Evolutionary conservation across 768 basidiomycete genomes (phyloP).

Genomic region (Rhodosporidiobolus sp.): DNA sequence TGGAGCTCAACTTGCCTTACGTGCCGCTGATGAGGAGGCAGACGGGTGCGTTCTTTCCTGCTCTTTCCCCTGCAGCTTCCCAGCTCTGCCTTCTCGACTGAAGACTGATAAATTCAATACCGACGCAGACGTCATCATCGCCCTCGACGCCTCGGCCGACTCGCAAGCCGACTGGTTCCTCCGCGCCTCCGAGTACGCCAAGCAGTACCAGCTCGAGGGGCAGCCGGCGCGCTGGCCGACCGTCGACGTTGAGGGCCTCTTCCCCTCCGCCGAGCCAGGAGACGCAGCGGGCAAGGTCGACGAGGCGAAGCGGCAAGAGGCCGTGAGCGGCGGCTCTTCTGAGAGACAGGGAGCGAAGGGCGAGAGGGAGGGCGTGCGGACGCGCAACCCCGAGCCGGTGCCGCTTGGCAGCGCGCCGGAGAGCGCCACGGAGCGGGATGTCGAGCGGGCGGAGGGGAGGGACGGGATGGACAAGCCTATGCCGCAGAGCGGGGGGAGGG

Average conservation of each 20-base stretch:
- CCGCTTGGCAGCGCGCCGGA: constrained; percentile 30
- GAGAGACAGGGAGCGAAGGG: background rate
- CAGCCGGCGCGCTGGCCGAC: constrained; percentile 11
- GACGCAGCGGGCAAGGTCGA: constrained; percentile 20
- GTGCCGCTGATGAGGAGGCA: constrained; percentile 44
- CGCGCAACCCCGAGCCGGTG: constrained; percentile 23
- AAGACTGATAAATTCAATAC: no score
- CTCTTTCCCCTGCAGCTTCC: constrained; percentile 4
- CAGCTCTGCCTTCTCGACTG: background rate
- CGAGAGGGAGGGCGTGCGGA: constrained; percentile 7
- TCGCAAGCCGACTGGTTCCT: constrained; percentile 46
- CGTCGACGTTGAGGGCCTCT: constrained; percentile 18
- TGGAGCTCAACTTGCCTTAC: constrained; percentile 47
- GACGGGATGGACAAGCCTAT: constrained; percentile 15
- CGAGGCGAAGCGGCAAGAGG: constrained; percentile 33
- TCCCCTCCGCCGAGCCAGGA: background rate
- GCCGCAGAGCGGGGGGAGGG: constrained; percentile 4
- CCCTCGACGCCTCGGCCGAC: constrained; percentile 34
- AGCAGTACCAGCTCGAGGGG: constrained; percentile 13
- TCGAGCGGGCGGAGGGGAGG: background rate
- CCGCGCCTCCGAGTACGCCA: constrained; percentile 43
- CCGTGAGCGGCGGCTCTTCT: background rate
- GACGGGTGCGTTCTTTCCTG: constrained; percentile 23
- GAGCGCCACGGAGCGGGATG: background rate
- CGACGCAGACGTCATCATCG: constrained; percentile 27